Conservation (phyloP, 106 monocot species). For the Platanthera zijinensis region DNA sequence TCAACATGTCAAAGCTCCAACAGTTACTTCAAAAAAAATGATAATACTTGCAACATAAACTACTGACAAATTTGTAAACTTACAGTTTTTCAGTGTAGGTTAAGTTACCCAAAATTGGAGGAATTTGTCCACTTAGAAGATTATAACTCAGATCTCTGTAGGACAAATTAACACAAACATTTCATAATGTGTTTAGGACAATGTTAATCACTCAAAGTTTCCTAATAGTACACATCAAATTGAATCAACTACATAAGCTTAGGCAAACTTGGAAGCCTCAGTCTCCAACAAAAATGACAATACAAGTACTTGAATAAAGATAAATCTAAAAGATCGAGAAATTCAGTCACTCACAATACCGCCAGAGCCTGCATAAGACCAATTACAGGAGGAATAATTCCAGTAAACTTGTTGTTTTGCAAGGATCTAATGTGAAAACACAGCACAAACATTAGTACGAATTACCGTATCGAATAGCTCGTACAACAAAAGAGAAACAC, state of each 20-base stretch:
- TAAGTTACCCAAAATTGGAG: constrained; percentile 89
- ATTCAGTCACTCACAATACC: constrained; percentile 54
- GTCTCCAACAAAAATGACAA: background rate
- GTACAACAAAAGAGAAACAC: background rate
- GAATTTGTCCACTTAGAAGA: constrained; percentile 61
- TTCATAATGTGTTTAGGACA: background rate
- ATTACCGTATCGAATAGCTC: background rate
- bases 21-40: background rate
- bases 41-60: background rate
- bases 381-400: constrained; percentile 82
- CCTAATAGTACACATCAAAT: background rate
- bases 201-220: background rate
- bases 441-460: background rate
- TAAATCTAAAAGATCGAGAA: background rate
- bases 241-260: background rate
- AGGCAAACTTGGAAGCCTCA: background rate
- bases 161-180: background rate
- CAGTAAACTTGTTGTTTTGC: constrained; percentile 87
- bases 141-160: constrained; percentile 89
- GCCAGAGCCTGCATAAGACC: constrained; percentile 98
- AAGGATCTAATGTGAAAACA: constrained; percentile 44
- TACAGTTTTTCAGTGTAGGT: constrained; percentile 96
- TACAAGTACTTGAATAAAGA: background rate
- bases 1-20: no score
- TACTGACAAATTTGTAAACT: constrained; percentile 11